Base-by-base conservation (phyloP, 2,329 filamentous ascomycete genomes). In the Colletotrichum sp. region DNA sequence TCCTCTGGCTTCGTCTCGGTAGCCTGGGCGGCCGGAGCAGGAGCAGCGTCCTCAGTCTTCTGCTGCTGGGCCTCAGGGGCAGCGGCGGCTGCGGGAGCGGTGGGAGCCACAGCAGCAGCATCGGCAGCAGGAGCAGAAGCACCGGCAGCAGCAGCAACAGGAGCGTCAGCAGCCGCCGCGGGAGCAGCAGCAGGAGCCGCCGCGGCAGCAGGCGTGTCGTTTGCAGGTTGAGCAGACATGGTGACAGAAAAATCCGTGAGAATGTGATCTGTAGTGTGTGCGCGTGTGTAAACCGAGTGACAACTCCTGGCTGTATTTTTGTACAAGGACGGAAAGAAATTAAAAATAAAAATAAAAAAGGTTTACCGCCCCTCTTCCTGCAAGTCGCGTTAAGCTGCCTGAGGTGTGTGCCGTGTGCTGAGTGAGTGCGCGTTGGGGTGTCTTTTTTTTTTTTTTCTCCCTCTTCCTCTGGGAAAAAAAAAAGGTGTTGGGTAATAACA, bases 171-270 rank as follows among this genome's bases (percentile, higher is more conserved):
- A 16, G 30, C 39, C 65, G 34, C n/a, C 8, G 72, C 59, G 28
- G 66, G n/a, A 44, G 68, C 69, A 13, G 64, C 69, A 75, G 59
- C 60, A 66, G 72, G 49, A n/a, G 70, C 59, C 12, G 52, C 75
- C 18, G 69, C 30, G 18, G 55, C 64, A 21, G 55, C 64, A 65
- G 55, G 77, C 26, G 64, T 74, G 60, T 62, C 83, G 79, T 76
- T 84, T 81, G 67, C 62, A 26, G 68, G 16, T 26, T 77, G 75
- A 49, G 81, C 68, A 75, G 84, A 78, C 82, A 84, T 84, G 77
- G 69, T 78, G 68, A 55, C 55, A 60, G 52, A 34, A 44, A 59
- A 65, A 21, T 18, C 60, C 30, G 21, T 52, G 36, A 55, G 57
- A 21, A 52, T 64, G 64, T 59, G 34, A 69, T n/a, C 32, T 64